These are phyloP conservation scores for Coemansia erecta DNA, from an alignment of 192 early-diverging fungal genomes.

Conservation along the genomic window DNA sequence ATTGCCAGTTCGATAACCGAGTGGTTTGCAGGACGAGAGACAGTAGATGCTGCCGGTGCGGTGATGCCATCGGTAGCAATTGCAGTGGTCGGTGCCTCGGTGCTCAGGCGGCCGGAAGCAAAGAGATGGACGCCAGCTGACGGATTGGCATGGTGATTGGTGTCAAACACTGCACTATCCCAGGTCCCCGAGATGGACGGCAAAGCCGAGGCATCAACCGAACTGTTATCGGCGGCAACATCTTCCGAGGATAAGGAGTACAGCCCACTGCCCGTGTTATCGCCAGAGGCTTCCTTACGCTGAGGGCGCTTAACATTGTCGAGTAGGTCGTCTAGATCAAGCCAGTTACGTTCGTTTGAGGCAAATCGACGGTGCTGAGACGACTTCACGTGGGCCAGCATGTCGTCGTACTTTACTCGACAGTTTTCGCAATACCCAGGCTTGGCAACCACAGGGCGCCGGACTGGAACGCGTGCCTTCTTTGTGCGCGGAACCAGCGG, in stretches of 20 bases:
- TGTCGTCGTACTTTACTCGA: constrained; percentile 48
- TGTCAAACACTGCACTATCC: constrained; percentile 13
- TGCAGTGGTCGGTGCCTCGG: constrained; percentile 16
- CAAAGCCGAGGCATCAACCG: constrained; percentile 12
- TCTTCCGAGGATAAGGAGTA: constrained; percentile 44
- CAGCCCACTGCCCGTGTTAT: constrained; percentile 4
- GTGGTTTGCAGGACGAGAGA: constrained; percentile 3
- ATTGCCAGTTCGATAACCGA: constrained; percentile 29
- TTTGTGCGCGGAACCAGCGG: constrained; percentile 40
- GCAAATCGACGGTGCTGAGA: constrained; percentile 48
- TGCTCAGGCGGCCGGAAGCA: constrained; percentile 43
- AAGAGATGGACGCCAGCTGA: constrained; percentile 25
- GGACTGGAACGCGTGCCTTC: constrained; percentile 37
- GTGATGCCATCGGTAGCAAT: background rate
- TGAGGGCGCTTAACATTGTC: constrained; percentile 32
- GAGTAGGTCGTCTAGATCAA: constrained; percentile 44
- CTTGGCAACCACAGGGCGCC: constrained; percentile 29
- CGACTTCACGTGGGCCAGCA: constrained; percentile 46
- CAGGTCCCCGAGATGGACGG: constrained; percentile 11
- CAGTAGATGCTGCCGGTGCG: background rate
- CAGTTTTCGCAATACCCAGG: constrained; percentile 57
- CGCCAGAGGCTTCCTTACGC: constrained; percentile 6
- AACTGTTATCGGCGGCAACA: constrained; percentile 5
- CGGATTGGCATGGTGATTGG: constrained; percentile 10
- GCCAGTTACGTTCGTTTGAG: constrained; percentile 43